These are phyloP conservation scores for Daldinia sp. DNA, from an alignment of 2,329 filamentous ascomycete species.

Conservation along the genomic window DNA sequence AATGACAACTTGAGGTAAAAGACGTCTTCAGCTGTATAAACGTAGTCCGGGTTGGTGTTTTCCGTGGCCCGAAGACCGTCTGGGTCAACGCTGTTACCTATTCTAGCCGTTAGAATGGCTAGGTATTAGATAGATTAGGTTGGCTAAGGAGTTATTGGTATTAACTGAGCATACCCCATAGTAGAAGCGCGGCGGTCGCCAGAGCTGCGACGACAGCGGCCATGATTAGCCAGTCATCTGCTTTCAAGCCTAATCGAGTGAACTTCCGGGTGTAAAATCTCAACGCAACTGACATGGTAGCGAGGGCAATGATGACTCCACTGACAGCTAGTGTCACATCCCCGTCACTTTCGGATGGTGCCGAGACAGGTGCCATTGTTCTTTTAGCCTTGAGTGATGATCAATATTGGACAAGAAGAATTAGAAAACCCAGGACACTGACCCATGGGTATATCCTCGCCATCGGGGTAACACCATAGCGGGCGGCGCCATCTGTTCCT, in stretches of 20 bases:
- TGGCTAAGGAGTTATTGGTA: too few relatives aligned
- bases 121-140: too few relatives aligned
- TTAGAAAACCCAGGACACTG: not conserved
- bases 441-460: not conserved
- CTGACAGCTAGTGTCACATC: conserved; percentile 38
- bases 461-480: not conserved
- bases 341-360: not conserved
- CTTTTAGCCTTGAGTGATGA: not conserved
- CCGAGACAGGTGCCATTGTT: not conserved
- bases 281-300: conserved; percentile 18
- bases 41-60: conserved; percentile 19
- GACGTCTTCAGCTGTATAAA: conserved; percentile 22
- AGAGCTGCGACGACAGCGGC: conserved; percentile 8
- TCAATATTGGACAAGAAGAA: not conserved
- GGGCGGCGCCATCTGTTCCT: not conserved
- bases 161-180: not conserved
- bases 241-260: conserved; percentile 11
- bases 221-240: conserved; percentile 34
- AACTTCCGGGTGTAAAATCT: conserved; percentile 30
- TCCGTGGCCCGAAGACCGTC: conserved; percentile 22
- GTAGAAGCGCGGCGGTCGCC: not conserved
- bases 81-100: conserved; percentile 23
- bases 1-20: conserved; percentile 36
- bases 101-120: not conserved
- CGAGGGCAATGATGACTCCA: conserved; percentile 18